These are phyloP conservation scores for Albizia julibrissin DNA, from an alignment of 306 rosid genomes.

Conservation along the genomic window DNA sequence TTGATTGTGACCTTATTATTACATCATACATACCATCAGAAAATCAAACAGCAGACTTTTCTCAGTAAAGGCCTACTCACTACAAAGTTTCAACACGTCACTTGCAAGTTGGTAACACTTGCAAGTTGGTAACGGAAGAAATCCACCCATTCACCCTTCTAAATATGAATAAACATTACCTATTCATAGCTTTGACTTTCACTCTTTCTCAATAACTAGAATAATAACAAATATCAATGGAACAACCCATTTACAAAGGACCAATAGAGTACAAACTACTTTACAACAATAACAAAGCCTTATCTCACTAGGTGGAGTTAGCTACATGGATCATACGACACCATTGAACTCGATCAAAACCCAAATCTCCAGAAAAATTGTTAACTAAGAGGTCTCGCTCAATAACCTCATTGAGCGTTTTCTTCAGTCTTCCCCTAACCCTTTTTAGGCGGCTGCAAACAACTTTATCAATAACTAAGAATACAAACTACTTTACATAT, in stretches of 20 bases:
- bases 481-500: conserved; percentile 12
- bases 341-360: too few species aligned
- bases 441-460: too few species aligned
- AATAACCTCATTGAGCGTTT: too few species aligned
- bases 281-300: background rate
- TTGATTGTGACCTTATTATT: background rate
- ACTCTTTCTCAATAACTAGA: conserved; percentile 12
- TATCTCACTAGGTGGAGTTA: too few species aligned
- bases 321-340: too few species aligned
- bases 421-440: too few species aligned
- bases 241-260: conserved; percentile 24
- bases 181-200: background rate
- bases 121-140: too few species aligned
- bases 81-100: background rate
- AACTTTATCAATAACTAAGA: background rate
- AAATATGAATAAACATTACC: background rate
- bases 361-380: too few species aligned
- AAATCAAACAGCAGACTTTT: background rate
- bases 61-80: background rate
- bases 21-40: background rate
- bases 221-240: conserved; percentile 22
- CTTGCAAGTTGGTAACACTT: too few species aligned
- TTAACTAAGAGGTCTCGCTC: too few species aligned
- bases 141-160: too few species aligned
- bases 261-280: conserved; percentile 5